Conservation (phyloP, 495 filamentous ascomycete genomes). For the Lichina pygmaea region DNA sequence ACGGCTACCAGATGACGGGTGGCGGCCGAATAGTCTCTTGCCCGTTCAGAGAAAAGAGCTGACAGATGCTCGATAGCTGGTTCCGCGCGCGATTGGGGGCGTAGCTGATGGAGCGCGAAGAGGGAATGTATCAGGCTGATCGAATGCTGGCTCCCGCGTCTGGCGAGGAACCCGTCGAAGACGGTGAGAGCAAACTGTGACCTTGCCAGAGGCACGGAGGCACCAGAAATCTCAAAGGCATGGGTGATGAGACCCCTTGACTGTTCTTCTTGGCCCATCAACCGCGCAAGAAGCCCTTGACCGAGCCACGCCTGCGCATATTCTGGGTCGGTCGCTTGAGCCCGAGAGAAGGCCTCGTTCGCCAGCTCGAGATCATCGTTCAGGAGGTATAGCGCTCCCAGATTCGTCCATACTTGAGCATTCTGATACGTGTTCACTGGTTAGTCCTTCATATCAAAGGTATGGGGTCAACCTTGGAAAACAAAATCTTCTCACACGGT, state of each 20-base stretch:
- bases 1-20: conserved; percentile 33
- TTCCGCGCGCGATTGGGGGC: conserved; percentile 34
- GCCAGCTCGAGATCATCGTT: conserved; percentile 63
- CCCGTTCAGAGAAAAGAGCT: conserved; percentile 57
- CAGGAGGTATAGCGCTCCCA: conserved; percentile 63
- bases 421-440: conserved; percentile 15
- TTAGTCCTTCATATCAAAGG: not conserved
- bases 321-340: conserved; percentile 82
- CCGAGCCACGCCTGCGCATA: conserved; percentile 84
- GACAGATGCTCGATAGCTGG: conserved; percentile 49
- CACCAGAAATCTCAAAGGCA: conserved; percentile 73
- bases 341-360: conserved; percentile 66
- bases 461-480: not conserved
- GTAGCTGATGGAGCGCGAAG: conserved; percentile 66
- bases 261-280: conserved; percentile 44
- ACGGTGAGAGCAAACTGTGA: conserved; percentile 48
- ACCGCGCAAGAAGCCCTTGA: conserved; percentile 59
- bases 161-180: conserved; percentile 45
- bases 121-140: conserved; percentile 47
- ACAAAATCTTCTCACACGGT: conserved; percentile 14
- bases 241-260: conserved; percentile 75
- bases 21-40: conserved; percentile 36
- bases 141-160: conserved; percentile 11
- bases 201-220: conserved; percentile 40
- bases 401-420: conserved; percentile 66